Conservation (phyloP, 106 monocot species). For the Dioscorea zingiberensis region DNA sequence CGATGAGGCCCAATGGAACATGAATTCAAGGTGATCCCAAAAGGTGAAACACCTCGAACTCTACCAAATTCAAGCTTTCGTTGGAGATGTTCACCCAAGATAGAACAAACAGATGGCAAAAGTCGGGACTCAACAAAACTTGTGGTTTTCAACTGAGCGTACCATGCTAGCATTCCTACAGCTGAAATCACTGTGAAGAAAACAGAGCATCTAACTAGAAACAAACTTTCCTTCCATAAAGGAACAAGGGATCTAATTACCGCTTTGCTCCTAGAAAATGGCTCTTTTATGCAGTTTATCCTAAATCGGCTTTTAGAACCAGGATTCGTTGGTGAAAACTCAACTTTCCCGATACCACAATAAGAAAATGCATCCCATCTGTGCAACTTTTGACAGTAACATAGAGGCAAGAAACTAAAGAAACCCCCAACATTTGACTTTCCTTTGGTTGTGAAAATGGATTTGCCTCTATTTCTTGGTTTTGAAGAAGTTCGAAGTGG, state of each 20-base stretch:
- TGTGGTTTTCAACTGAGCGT: constrained; percentile 53
- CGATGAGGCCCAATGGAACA: constrained; percentile 82
- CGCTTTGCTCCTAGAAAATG: constrained; percentile 30
- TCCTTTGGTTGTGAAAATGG: constrained; percentile 4
- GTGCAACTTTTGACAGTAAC: constrained; percentile 12
- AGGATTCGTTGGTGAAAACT: constrained; percentile 14
- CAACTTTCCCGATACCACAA: constrained; percentile 7
- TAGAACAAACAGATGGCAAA: constrained; percentile 76
- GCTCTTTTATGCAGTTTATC: constrained; percentile 38
- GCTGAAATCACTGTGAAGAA: constrained; percentile 69
- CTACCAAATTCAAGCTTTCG: constrained; percentile 77
- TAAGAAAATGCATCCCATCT: not conserved
- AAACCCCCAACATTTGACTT: constrained; percentile 5
- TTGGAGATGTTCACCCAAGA: constrained; percentile 72
- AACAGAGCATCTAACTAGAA: constrained; percentile 72
- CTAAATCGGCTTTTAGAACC: constrained; percentile 18
- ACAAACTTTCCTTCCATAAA: constrained; percentile 73
- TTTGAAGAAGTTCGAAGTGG: constrained; percentile 18
- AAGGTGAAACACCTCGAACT: constrained; percentile 75
- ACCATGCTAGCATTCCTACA: constrained; percentile 69
- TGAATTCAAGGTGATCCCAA: constrained; percentile 74
- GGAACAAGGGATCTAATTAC: constrained; percentile 42
- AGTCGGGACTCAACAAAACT: constrained; percentile 61
- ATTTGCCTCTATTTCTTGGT: constrained; percentile 16
- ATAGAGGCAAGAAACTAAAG: constrained; percentile 13